Conservation (phyloP, 352 stramenopile genomes). For the Globisporangium cylindrosporum region DNA sequence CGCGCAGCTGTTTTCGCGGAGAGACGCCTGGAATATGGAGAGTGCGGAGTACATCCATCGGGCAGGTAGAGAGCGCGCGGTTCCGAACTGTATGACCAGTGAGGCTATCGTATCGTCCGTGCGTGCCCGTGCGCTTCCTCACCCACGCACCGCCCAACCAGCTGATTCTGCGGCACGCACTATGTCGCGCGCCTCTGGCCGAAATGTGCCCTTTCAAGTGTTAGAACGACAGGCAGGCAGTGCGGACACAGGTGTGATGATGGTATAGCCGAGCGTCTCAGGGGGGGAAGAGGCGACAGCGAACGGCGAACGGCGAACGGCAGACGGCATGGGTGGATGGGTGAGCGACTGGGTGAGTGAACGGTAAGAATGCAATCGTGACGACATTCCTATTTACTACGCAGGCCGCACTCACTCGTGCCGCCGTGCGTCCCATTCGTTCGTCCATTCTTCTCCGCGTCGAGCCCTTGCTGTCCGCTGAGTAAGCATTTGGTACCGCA, state of each 20-base stretch:
- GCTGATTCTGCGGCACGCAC: conserved; percentile 7
- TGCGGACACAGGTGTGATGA: background rate
- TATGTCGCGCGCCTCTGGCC: conserved; percentile 1
- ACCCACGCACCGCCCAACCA: conserved; percentile 12
- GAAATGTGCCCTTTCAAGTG: conserved; percentile 7
- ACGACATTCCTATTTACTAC: conserved; percentile 10
- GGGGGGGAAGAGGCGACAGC: background rate
- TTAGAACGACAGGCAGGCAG: background rate
- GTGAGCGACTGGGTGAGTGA: background rate
- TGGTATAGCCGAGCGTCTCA: conserved; percentile 6
- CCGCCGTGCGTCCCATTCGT: background rate
- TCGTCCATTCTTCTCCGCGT: background rate
- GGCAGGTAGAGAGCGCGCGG: background rate
- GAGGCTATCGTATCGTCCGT: background rate
- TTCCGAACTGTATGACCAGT: background rate
- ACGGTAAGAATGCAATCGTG: background rate
- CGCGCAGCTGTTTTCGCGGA: conserved; percentile 13
- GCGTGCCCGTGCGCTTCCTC: background rate
- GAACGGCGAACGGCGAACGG: background rate
- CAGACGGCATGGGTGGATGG: background rate
- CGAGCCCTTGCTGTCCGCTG: background rate
- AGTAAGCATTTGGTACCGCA: background rate
- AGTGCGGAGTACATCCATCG: background rate
- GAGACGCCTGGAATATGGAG: background rate
- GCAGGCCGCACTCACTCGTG: background rate